Evolutionary conservation across 2,329 filamentous ascomycete species (phyloP), one percentile per base, ranked within the genome.

Genomic region (Fusarium hostae): DNA sequence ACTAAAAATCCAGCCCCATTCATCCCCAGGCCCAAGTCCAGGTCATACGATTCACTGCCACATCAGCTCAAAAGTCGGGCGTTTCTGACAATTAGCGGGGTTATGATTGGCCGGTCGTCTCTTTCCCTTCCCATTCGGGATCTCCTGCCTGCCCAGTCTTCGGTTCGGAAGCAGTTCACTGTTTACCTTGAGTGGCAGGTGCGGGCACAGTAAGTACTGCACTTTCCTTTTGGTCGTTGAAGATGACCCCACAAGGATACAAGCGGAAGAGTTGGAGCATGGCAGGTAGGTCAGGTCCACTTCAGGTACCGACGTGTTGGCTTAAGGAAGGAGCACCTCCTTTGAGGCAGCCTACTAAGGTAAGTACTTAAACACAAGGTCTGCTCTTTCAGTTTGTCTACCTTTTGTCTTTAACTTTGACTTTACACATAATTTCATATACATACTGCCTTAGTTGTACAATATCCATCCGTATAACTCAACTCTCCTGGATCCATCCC

Each of bases 41-140:
- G 59, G 71, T 75, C 75, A 73, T 77, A 75, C 75, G 75, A 77
- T 75, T 74, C 72, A 76, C 75, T 73, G 71, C 75, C 74, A 77
- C 75, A 77, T 76, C 73, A 65, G 66, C 72, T 61, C 71, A 77
- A 77, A 69, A 32, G 69, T 76, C 73, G 57, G 63, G 60, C 30
- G 74, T 66, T 77, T 77, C 67, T 77, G 59, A 76, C 75, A 73
- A 77, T 63, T 66, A 40, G 20, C 48, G 22, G 26, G 9, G 28
- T 24, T 37, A 7, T 63, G 59, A 75, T 75, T 76, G 75, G 75
- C 6, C 44, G 41, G n/a, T 5, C 6, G 20, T 3, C 15, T 56
- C 39, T 9, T 43, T 48, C 30, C 34, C 62, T 65, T 61, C 55
- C 55, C 37, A 24, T 72, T 72, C 70, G 70, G 72, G 72, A 65